Base-by-base conservation (phyloP, 2,329 filamentous ascomycete genomes). In the Thielaviopsis punctulata region DNA sequence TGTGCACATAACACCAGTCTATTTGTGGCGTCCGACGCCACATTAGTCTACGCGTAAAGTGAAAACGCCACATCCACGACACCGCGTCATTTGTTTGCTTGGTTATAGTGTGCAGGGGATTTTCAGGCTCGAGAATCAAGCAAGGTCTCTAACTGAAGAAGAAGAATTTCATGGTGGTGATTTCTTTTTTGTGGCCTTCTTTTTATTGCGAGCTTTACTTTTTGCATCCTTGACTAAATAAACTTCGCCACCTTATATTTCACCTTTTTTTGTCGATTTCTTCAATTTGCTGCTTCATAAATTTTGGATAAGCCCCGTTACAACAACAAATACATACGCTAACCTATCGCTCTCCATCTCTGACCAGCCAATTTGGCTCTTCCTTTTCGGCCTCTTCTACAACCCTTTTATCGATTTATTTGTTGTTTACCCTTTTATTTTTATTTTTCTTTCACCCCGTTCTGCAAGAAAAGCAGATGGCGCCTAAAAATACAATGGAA, bases 401-500 rank as follows among this genome's bases (percentile, higher is more conserved):
- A 12, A 36, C 13, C 30, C 9, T 15, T 33, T 2, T 33, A 33
- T 3, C 13, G 30, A 12, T n/a, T n/a, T n/a, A n/a, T 36, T 33
- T 27, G 10, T 27, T 10, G 25, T 27, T 27, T n/a, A n/a, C n/a
- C n/a, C 25, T 36, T 36, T 15, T 36, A 12, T 15, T 36, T 36
- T 36, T 36, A 12, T n/a, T 36, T 36, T 27, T 10, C 25, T 10
- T 10, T 15, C n/a, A 4, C 30, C 30, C 13, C n/a, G 13, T 36
- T 12, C 13, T 36, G 13, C 4, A 36, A 15, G 13, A 36, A 27
- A 27, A 36, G 13, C n/a, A n/a, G 12, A 51, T 51, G 49, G 19
- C 49, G 27, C 49, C 53, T 19, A 51, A 41, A 52, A 55, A 49
- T 27, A 55, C 49, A 46, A 58, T 58, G 48, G 56, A 58, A 21